Evolutionary conservation across 345 rosid genomes (phyloP), one percentile per base, ranked within the genome.

Genomic region (Eucalyptus erythrocorys): DNA sequence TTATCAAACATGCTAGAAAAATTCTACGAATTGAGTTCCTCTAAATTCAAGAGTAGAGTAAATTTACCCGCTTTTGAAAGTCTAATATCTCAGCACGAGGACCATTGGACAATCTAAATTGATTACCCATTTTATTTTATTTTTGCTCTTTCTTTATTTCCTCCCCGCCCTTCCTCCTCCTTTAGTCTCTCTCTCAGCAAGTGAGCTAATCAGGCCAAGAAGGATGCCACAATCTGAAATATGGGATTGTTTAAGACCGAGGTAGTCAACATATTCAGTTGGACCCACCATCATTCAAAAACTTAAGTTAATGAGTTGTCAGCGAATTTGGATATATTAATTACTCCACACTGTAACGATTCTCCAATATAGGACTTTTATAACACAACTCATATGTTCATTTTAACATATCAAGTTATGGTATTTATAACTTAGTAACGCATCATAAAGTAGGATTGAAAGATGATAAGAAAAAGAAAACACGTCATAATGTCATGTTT

Each of bases 11-110:
- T 2, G 7, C 34, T 55, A 22, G 59, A 24, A 0, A 55, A 55
- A 4, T 55, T 24, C 0, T 50, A 17, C 22, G 2, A 50, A 0
- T 50, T 17, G 22, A 50, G 55, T 50, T 50, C 55, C 55, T 17
- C 22, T 50, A 50, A 50, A 50, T 50, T 17, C 17, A 17, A 50
- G 55, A 11, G 0, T 57, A 24, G 10, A 57, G n/a, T 24, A 10
- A 24, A 59, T 24, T 10, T 26, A 24, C 0, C 14, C 13, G 14
- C 66, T 57, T 3, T 10, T 57, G 30, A 59, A 57, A 57, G 64
- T 57, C 3, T 26, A 0, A 57, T 57, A 57, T 57, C 64, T 57
- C 0, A 57, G 64, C 64, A 57, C n/a, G 6, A 26, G n/a, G 64
- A 57, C 64, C 64, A 2, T 26, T 57, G 64, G 32, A 27, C 8